These are phyloP conservation scores for Filobasidium wieringae DNA, from an alignment of 768 basidiomycete species.

Conservation along the genomic window DNA sequence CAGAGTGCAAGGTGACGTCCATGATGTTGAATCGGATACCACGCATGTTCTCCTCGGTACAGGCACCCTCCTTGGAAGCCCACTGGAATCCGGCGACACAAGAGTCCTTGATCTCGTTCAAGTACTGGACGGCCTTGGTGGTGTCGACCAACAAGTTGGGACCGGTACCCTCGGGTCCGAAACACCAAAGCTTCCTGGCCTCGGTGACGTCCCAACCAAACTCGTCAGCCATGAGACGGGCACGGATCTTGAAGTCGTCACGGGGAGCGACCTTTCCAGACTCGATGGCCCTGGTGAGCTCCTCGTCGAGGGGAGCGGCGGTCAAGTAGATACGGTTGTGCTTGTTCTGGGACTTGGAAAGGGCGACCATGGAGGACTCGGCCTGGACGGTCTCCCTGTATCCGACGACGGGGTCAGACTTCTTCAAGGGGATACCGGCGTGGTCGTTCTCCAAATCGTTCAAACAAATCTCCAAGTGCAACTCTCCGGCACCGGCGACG, in stretches of 20 bases:
- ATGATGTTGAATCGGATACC: constrained; percentile 91
- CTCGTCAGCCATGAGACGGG: constrained; percentile 90
- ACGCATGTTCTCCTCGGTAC: constrained; percentile 97
- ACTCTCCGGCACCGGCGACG: constrained; percentile 96
- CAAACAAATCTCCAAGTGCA: constrained; percentile 98
- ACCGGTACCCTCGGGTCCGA: constrained; percentile 96
- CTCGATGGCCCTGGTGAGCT: constrained; percentile 87
- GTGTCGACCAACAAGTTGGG: constrained; percentile 94
- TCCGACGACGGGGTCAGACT: constrained; percentile 85
- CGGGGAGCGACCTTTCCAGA: constrained; percentile 68
- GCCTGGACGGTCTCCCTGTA: constrained; percentile 96
- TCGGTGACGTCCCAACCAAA: constrained; percentile 98
- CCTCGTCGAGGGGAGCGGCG: constrained; percentile 86
- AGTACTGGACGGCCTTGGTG: constrained; percentile 97
- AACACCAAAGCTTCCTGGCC: constrained; percentile 99
- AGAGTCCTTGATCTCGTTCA: constrained; percentile 99
- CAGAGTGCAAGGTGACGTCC: constrained; percentile 92
- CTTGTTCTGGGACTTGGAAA: constrained; percentile 99
- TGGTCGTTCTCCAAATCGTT: constrained; percentile 99
- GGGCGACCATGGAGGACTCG: constrained; percentile 87
- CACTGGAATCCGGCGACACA: constrained; percentile 98
- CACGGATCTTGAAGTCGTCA: constrained; percentile 96
- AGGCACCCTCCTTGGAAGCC: constrained; percentile 97
- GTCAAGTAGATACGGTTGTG: constrained; percentile 96
- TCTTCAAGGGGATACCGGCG: constrained; percentile 96